Evolutionary conservation across 495 filamentous ascomycete genomes (phyloP).

Genomic region (Durotheca rogersii): DNA sequence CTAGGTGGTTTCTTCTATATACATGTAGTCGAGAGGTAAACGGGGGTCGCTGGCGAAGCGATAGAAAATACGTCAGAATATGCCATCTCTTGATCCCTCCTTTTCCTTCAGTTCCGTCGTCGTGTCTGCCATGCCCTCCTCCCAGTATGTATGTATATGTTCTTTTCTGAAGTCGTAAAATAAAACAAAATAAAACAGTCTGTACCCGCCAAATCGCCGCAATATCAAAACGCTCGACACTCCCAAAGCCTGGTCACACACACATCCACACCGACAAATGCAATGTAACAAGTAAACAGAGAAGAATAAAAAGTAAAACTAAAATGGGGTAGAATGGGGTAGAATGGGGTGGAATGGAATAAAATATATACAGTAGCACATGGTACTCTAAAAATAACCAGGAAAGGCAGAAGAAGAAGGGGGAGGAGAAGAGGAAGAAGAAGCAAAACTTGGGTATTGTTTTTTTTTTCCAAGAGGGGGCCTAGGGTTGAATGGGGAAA

Average conservation of each 20-base stretch:
- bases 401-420: no score
- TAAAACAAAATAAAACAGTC: conserved; percentile 27
- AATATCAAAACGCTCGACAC: conserved; percentile 21
- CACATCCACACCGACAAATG: conserved; percentile 26
- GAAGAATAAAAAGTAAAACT: conserved; percentile 1
- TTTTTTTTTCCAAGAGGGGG: no score
- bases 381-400: conserved; percentile 22
- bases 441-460: conserved; percentile 30
- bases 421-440: no score
- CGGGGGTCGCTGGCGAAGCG: conserved; percentile 16
- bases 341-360: no score
- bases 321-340: no score
- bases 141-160: conserved; percentile 23
- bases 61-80: conserved; percentile 17
- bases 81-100: conserved; percentile 23
- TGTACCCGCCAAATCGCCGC: conserved; percentile 14
- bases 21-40: conserved; percentile 20
- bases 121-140: conserved; percentile 5
- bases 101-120: conserved; percentile 9
- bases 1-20: conserved; percentile 28
- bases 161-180: conserved; percentile 21
- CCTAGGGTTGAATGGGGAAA: no score
- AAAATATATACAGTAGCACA: conserved; percentile 32
- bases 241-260: conserved; percentile 12
- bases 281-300: conserved; percentile 1